A percentile compares a stretch with the other conserved stretches of the same genome.
Evolutionary conservation across 176 grass and related monocot genomes (phyloP).

Genomic region (Bonia amplexicaulis): DNA sequence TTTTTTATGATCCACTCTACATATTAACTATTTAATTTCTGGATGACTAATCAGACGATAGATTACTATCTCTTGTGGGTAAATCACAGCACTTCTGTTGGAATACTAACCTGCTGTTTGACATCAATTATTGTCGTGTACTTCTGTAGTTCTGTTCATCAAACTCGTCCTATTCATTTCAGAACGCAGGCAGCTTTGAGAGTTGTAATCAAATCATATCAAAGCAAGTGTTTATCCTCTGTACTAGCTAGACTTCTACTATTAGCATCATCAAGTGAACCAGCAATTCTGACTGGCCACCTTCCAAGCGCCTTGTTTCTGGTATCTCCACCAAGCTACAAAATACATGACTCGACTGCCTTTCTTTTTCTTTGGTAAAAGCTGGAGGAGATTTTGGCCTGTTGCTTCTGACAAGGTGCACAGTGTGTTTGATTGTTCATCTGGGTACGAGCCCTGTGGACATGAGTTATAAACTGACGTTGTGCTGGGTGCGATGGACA

Average conservation of each 20-base stretch:
- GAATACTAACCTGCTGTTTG: too few relatives aligned
- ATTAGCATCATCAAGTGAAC: background rate
- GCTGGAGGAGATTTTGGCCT: background rate
- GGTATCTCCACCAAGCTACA: background rate
- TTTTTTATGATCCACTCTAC: too few relatives aligned
- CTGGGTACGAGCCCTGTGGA: background rate
- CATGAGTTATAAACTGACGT: background rate
- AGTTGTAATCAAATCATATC: background rate
- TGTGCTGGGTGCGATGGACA: background rate
- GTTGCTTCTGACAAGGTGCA: background rate
- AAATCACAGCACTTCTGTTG: too few relatives aligned
- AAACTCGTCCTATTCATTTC: background rate
- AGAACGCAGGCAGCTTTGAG: background rate
- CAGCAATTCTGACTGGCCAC: background rate
- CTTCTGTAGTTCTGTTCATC: background rate
- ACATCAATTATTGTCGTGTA: background rate
- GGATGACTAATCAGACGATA: too few relatives aligned
- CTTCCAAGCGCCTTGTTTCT: background rate
- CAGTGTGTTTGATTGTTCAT: constrained; percentile 10
- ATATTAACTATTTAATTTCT: too few relatives aligned
- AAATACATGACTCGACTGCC: background rate
- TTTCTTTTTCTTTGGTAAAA: background rate
- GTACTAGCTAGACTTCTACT: background rate
- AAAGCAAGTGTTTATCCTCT: background rate
- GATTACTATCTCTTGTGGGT: too few relatives aligned